Base-by-base conservation (phyloP, 2,329 filamentous ascomycete genomes). In the Polychaeton citri region DNA sequence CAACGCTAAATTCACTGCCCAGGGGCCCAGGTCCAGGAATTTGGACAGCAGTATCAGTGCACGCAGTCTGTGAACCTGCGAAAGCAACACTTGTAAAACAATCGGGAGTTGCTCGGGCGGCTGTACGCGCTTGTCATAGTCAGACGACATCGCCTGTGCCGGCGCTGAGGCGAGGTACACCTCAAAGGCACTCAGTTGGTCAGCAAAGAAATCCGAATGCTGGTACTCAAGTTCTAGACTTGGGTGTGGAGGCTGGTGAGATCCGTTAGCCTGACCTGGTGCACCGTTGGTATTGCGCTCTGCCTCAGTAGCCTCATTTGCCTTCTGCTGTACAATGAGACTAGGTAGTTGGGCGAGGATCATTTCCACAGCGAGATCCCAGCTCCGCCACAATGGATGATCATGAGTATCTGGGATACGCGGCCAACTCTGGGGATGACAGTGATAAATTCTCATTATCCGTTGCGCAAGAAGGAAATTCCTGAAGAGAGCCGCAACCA, bases 401-500 rank as follows among this genome's bases (percentile, higher is more conserved):
- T 93, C 80, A 46, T 94, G 86, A 1, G 88, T 96, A 55, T 93
- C 84, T 1, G 90, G 88, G n/a, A 98, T 74, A 44, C 80, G 75
- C 0, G 90, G 90, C 43, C 82, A 87, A 12, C 87, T 95, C 48
- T 92, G 82, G 2, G 90, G 90, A 53, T 93, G 85, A 54, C 90
- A 98, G 47, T 92, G 86, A 54, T 96, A 95, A 1, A 87, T 84
- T 40, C 82, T 78, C 90, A 98, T 96, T 49, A 98, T 81, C 45
- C 90, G 76, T 58, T 98, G 90, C 2, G 86, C 85, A 3, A 98
- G 72, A 1, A 98, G 71, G 53, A 96, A 96, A 55, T 98, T 98
- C 35, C 90, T 76, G 60, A 96, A 98, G 6, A 98, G 66, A 2
- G 90, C 90, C 9, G 90, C 90, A n/a, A 98, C 90, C 87, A 98